phyloP scores from a whole-genome alignment of 2,329 filamentous ascomycete species.

The Aspergillus sp. region DNA sequence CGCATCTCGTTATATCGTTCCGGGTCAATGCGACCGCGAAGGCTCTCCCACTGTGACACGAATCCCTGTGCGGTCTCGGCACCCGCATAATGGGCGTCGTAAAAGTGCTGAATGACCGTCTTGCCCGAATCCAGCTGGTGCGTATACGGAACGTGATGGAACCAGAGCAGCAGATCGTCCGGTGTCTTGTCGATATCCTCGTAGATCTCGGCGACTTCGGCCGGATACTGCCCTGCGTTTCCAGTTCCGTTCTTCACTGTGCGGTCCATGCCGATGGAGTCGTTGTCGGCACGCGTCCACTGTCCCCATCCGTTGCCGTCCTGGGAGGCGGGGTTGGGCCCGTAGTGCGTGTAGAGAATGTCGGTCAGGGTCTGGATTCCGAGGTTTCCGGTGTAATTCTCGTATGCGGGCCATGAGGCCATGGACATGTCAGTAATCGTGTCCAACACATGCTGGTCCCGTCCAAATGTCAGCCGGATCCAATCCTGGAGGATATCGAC shows the following conservation, averaged over 20 bases:
- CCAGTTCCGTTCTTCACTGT: slow-evolving; percentile 68
- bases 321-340: slow-evolving; percentile 65
- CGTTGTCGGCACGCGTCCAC: slow-evolving; percentile 65
- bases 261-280: slow-evolving; percentile 68
- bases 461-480: slow-evolving; percentile 66
- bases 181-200: slow-evolving; percentile 64
- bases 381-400: slow-evolving; percentile 69
- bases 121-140: slow-evolving; percentile 61
- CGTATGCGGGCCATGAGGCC: slow-evolving; percentile 69
- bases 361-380: slow-evolving; percentile 69
- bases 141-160: slow-evolving; percentile 70
- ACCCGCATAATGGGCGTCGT: slow-evolving; percentile 62
- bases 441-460: slow-evolving; percentile 54
- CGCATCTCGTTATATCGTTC: slow-evolving; percentile 60
- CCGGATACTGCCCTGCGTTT: slow-evolving; percentile 64
- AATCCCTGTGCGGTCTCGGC: slow-evolving; percentile 62
- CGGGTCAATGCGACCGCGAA: slow-evolving; percentile 58
- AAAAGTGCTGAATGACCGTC: slow-evolving; percentile 68
- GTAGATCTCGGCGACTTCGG: slow-evolving; percentile 57
- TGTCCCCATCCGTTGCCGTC: slow-evolving; percentile 70
- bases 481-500: slow-evolving; percentile 60
- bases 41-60: slow-evolving; percentile 50
- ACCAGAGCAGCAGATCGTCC: slow-evolving; percentile 69
- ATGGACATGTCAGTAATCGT: slow-evolving; percentile 64
- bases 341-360: slow-evolving; percentile 66